Evolutionary conservation across 2,329 filamentous ascomycete genomes (phyloP).

Genomic region (Penicillium italicum): DNA sequence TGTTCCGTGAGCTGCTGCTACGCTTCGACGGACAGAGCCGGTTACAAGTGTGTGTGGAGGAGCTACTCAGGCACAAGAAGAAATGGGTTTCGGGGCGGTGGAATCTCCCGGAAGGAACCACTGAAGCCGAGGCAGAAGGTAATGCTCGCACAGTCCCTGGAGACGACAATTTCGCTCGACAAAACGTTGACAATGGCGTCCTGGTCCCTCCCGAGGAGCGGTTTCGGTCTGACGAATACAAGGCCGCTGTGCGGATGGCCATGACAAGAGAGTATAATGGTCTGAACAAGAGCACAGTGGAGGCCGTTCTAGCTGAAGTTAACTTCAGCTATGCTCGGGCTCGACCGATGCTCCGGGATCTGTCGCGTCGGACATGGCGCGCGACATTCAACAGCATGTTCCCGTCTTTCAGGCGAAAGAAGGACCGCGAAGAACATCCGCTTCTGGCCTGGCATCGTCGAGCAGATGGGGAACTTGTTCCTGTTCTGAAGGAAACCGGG

Average conservation of each 20-base stretch:
- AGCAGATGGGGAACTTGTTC: conserved; percentile 30
- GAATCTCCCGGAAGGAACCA: conserved; percentile 36
- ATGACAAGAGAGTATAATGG: conserved; percentile 44
- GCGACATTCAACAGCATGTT: conserved; percentile 43
- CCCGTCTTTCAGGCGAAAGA: conserved; percentile 42
- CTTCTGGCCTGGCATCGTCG: conserved; percentile 40
- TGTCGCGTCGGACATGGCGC: conserved; percentile 46
- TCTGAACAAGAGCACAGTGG: conserved; percentile 44
- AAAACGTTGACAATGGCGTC: conserved; percentile 13
- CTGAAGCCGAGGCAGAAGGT: conserved; percentile 4
- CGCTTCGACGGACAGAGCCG: conserved; percentile 48
- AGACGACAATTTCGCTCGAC: background rate
- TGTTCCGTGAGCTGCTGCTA: conserved; percentile 46
- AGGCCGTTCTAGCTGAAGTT: conserved; percentile 47
- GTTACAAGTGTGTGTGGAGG: conserved; percentile 47
- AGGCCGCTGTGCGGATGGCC: conserved; percentile 37
- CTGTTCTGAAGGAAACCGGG: conserved; percentile 42
- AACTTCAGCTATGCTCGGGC: conserved; percentile 47
- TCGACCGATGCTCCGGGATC: conserved; percentile 42
- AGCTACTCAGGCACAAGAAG: conserved; percentile 45
- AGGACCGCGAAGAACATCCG: conserved; percentile 40
- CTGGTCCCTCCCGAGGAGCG: conserved; percentile 40
- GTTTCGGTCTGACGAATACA: conserved; percentile 46
- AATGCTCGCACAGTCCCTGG: background rate
- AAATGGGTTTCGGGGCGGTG: conserved; percentile 48